Base-by-base conservation (phyloP, 179 eudicot species). In the Silene vulgaris region DNA sequence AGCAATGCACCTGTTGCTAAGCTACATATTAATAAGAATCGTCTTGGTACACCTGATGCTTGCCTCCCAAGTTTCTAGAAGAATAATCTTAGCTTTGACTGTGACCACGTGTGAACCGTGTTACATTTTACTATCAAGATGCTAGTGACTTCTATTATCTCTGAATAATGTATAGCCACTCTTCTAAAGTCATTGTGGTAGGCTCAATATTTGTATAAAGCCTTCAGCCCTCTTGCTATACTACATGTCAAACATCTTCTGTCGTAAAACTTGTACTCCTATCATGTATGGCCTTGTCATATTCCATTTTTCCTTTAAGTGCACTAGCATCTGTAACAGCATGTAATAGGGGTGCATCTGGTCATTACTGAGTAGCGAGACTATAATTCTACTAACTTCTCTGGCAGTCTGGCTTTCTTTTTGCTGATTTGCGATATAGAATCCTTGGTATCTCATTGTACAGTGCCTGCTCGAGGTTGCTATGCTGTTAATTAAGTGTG, bases 1-100 rank as follows among this genome's bases (percentile, higher is more conserved):
- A 48, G 30, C 61, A 68, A 40, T 56, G 56, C 52, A 70, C 20
- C 20, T 50, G 60, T 70, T 69, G 11, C 30, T 14, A 21, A 70
- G 30, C 29, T 37, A 68, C 26, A 35, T 7, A 37, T 40, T 11
- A 21, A 45, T 70, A 12, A 8, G 73, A 69, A 0, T 69, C 6
- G 21, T 43, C n/a, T 19, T 40, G 2, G 20, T 45, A 66, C 19
- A 23, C 56, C 60, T 69, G 59, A 35, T 20, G 59, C 73, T 37
- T 17, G 29, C 21, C 29, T 37, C n/a, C 16, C n/a, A 19, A 40
- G 72, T 68, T 11, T 19, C 20, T 8, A 3, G 29, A 40, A 37
- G 54, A 19, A 68, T 40, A 19, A 19, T 17, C 29, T 19, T 68
- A 40, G 29, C 54, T 35, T 43, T 69, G 57, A 21, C 30, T 43